Conservation (phyloP, 2,329 filamentous ascomycete species). For the Hypoxylon sp. region DNA sequence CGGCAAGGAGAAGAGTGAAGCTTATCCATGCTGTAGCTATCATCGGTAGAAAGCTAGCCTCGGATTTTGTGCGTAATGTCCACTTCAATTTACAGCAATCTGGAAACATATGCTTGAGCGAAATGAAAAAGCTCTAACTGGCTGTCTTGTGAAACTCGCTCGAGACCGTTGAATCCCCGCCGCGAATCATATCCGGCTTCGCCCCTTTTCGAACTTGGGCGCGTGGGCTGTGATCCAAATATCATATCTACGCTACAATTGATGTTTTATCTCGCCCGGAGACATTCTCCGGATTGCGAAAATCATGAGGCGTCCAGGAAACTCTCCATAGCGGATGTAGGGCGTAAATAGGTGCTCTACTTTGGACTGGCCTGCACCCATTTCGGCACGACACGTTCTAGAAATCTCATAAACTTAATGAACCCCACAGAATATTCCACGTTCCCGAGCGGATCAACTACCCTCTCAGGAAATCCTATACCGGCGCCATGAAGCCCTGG, state of each 20-base stretch:
- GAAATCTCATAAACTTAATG: conserved; percentile 76
- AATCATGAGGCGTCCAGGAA: not conserved
- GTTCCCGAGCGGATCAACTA: conserved; percentile 73
- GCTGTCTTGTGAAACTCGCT: no score
- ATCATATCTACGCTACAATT: not conserved
- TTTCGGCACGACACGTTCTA: conserved; percentile 67
- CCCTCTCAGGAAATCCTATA: conserved; percentile 74
- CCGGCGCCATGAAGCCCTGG: conserved; percentile 72
- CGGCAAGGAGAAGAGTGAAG: no score
- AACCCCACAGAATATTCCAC: conserved; percentile 74
- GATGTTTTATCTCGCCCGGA: not conserved
- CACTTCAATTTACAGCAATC: no score
- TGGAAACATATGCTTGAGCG: no score
- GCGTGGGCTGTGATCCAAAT: not conserved
- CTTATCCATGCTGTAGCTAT: no score
- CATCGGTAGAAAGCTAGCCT: no score
- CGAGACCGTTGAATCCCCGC: no score
- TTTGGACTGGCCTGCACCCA: conserved; percentile 57
- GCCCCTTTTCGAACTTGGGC: not conserved
- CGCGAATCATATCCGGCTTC: not conserved
- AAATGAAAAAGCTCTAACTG: no score
- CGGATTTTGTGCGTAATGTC: no score
- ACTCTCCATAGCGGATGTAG: not conserved
- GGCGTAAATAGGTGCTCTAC: not conserved
- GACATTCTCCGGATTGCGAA: not conserved